These are phyloP conservation scores for Bruguiera hainesii DNA, from an alignment of 441 rosid genomes.

Conservation along the genomic window DNA sequence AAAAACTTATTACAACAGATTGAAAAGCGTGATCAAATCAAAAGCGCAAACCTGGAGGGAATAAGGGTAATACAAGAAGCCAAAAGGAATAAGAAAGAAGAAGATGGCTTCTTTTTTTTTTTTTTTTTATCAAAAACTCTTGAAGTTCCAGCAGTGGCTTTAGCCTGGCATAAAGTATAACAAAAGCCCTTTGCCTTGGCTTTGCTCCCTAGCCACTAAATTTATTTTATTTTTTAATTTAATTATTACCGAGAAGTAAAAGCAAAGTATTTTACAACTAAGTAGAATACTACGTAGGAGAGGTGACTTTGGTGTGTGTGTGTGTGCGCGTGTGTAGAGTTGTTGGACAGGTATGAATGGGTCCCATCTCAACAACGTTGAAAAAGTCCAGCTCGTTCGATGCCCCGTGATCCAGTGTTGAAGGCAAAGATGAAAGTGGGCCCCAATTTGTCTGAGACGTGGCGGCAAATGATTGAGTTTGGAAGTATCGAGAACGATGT, in stretches of 20 bases:
- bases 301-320: neutral
- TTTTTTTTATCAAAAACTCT: constrained; percentile 16
- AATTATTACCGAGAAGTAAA: no score
- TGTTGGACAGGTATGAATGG: neutral
- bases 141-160: constrained; percentile 16
- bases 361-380: neutral
- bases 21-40: neutral
- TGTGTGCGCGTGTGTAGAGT: neutral
- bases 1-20: neutral
- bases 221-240: neutral
- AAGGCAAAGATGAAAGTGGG: neutral
- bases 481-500: neutral
- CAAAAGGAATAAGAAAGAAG: neutral
- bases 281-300: neutral
- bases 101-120: neutral
- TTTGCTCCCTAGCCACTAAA: neutral
- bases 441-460: neutral
- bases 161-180: constrained; percentile 6
- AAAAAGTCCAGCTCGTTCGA: no score
- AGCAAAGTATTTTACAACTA: no score
- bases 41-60: constrained; percentile 25
- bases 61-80: constrained; percentile 4
- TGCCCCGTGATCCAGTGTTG: no score
- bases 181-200: neutral
- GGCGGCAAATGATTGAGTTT: neutral